Percentiles rank a stretch among this genome's conserved stretches.
These are phyloP conservation scores for Lactifluus pinguis DNA, from an alignment of 768 basidiomycete species.

Conservation along the genomic window DNA sequence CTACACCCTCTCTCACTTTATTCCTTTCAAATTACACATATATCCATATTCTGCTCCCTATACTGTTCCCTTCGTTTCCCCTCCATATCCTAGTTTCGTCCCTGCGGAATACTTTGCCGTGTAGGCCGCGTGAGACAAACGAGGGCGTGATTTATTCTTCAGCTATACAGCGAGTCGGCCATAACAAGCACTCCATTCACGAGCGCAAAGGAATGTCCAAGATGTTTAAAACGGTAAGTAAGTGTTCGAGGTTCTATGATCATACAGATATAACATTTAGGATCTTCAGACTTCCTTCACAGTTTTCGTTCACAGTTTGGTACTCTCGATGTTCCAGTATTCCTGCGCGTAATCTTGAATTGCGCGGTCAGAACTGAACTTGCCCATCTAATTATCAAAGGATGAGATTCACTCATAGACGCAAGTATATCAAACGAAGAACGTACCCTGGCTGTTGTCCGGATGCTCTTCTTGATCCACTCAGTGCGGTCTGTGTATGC, in stretches of 20 bases:
- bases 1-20: neutral
- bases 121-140: neutral
- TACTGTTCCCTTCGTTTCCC: no score
- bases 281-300: neutral
- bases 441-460: conserved; percentile 64
- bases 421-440: neutral
- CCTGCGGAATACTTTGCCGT: neutral
- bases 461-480: conserved; percentile 90
- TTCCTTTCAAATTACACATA: neutral
- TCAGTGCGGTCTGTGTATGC: conserved; percentile 75
- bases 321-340: conserved; percentile 68
- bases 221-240: neutral
- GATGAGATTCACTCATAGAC: neutral
- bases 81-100: neutral
- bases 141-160: neutral
- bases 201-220: neutral
- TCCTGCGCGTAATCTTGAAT: conserved; percentile 89
- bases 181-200: neutral
- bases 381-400: conserved; percentile 63
- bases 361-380: conserved; percentile 91
- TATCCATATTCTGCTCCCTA: neutral
- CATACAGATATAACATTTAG: conserved; percentile 1
- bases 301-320: conserved; percentile 11
- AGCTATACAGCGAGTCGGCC: neutral
- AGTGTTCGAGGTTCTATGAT: neutral